Evolutionary conservation across 345 rosid genomes (phyloP).

Genomic region (Sonneratia caseolaris): DNA sequence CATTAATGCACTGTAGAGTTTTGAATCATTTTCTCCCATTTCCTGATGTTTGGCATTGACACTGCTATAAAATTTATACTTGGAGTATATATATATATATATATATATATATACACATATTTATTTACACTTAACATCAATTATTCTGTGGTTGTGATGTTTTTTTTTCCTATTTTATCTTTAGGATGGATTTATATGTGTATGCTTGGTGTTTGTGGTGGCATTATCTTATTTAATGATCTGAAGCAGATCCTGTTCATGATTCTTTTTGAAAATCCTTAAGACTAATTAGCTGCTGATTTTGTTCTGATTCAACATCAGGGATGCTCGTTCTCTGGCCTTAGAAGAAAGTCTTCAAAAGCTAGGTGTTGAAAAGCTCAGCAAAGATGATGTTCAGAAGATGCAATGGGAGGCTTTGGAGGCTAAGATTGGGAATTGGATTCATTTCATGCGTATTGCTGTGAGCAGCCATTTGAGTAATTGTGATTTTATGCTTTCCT

Average conservation of each 20-base stretch:
- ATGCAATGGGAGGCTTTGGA: constrained; percentile 99
- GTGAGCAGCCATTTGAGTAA: constrained; percentile 35
- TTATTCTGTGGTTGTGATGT: not conserved
- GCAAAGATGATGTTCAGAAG: constrained; percentile 95
- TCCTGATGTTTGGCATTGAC: not conserved
- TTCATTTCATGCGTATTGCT: constrained; percentile 97
- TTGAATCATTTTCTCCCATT: not conserved
- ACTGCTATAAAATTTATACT: not conserved
- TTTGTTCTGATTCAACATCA: constrained; percentile 12
- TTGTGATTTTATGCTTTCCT: not conserved
- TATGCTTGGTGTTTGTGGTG: not conserved
- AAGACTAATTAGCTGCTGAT: not conserved
- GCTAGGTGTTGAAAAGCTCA: constrained; percentile 90
- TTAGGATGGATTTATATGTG: not conserved
- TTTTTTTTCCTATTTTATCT: not conserved
- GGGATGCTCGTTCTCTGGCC: constrained; percentile 76
- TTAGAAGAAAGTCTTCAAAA: constrained; percentile 82
- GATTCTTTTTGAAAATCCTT: not conserved
- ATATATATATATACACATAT: too few species aligned
- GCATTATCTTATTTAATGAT: not conserved
- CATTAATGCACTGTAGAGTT: not conserved
- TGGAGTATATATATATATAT: not conserved
- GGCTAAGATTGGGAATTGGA: constrained; percentile 97
- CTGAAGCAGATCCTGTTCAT: not conserved
- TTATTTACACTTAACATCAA: not conserved